Evolutionary conservation across 768 basidiomycete species (phyloP).

Genomic region (Tricholomella constricta): DNA sequence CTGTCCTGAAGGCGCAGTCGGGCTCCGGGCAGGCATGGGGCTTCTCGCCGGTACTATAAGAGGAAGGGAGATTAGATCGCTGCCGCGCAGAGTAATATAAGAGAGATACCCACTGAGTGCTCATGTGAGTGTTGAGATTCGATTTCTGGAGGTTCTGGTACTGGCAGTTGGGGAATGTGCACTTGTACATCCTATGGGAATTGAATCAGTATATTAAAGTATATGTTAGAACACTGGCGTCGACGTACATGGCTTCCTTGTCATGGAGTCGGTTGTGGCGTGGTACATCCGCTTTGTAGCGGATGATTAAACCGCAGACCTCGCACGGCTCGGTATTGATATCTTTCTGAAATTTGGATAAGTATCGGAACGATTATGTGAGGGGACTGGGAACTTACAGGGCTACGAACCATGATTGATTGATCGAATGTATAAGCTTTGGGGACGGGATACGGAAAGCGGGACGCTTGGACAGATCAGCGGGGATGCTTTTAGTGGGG

Average conservation of each 20-base stretch:
- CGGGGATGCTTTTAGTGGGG: constrained; percentile 7
- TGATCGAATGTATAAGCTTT: background rate
- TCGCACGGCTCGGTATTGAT: constrained; percentile 20
- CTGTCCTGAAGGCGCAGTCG: constrained; percentile 26
- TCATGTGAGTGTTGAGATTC: constrained; percentile 34
- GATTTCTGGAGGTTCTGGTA: constrained; percentile 32
- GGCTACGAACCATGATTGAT: constrained; percentile 10
- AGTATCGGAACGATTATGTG: background rate
- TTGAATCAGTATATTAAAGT: background rate
- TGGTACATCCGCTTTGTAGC: constrained; percentile 20
- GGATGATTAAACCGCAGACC: constrained; percentile 20
- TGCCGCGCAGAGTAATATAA: background rate
- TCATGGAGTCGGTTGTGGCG: constrained; percentile 22
- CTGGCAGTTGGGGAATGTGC: constrained; percentile 26
- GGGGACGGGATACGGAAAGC: background rate
- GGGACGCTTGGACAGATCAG: background rate
- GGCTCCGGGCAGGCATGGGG: constrained; percentile 28
- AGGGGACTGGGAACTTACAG: constrained; percentile 5
- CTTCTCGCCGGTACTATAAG: constrained; percentile 28
- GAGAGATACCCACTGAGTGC: constrained; percentile 28
- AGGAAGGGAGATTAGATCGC: background rate
- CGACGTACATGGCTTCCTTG: constrained; percentile 14
- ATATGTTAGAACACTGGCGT: background rate
- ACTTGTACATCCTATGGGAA: constrained; percentile 27
- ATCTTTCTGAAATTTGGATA: constrained; percentile 12